Base-by-base conservation (phyloP, 495 filamentous ascomycete genomes). In the Aspergillus mulundensis region DNA sequence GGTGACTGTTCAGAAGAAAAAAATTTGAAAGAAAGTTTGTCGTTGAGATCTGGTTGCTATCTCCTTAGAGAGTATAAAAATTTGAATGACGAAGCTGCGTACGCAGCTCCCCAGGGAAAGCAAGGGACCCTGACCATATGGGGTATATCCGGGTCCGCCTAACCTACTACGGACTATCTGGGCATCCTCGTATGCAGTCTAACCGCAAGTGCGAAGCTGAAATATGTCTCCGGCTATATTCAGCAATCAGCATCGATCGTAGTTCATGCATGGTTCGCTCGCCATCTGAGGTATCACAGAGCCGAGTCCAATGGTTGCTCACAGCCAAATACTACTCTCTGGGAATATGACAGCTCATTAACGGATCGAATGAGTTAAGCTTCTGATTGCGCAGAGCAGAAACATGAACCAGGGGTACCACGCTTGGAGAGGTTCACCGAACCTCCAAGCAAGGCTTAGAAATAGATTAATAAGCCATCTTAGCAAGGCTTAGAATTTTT, bases 21-120 rank as follows among this genome's bases (percentile, higher is more conserved):
- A 62, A 53, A 56, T 41, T 47, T 5, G 32, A 56, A 57, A 56
- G 53, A 48, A 42, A 52, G 18, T 56, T 60, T 61, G 58, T 45
- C 54, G 51, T 64, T 59, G 46, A 55, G 28, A 19, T 45, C 30
- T 46, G 43, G 12, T 18, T 28, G 25, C n/a, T n/a, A n/a, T n/a
- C n/a, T n/a, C n/a, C n/a, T n/a, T n/a, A n/a, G n/a, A n/a, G n/a
- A n/a, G n/a, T n/a, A n/a, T n/a, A n/a, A n/a, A n/a, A n/a, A n/a
- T n/a, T n/a, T n/a, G n/a, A n/a, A n/a, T n/a, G n/a, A n/a, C n/a
- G n/a, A n/a, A 28, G 25, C 25, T 28, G 25, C 25, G 25, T 4
- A 4, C 4, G 25, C 25, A 28, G 25, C 8, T 28, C 3, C 8
- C 25, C 25, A 28, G 3, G 8, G 25, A 3, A 3, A 28, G 25